Base-by-base conservation (phyloP, 495 filamentous ascomycete species). In the Neurospora terricola region DNA sequence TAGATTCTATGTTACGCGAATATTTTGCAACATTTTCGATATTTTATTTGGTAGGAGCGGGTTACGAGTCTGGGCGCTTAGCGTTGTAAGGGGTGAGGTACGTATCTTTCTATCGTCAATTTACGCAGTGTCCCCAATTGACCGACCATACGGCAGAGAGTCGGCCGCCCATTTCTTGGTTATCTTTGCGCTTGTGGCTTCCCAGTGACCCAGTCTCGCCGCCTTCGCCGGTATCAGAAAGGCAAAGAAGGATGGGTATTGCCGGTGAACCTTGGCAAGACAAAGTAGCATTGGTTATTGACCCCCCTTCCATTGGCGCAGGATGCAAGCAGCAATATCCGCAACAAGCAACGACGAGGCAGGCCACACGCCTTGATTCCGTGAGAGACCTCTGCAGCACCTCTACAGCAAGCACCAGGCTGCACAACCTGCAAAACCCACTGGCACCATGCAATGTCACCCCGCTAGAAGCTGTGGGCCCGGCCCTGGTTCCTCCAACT, bases 391-490 rank as follows among this genome's bases (percentile, higher is more conserved):
- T 62, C 23, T 62, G 23, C 54, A 62, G 5, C 7, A 1, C 2
- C 54, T 62, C 54, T 62, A 6, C 54, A 62, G 12, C 54, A 27
- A 62, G 54, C 48, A 30, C 54, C 48, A 62, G 48, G 48, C 54
- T 62, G 54, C 54, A 62, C 54, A 62, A 54, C 21, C 45, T 54
- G 43, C 43, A 45, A 45, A 54, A 27, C 21, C 45, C 45, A 54
- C 45, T 27, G 27, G 71, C 37, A 39, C 70, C 34, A 62, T 36
- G 34, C 70, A 36, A 34, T 30, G 39, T 34, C 34, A 37, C 66
- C 54, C 21, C 71, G 45, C 48, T 54, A 69, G 71, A 69, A 72
- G 71, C 36, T 68, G 34, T 62, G n/a, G 70, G 12, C 38, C 54
- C 54, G 54, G 14, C 34, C 54, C 54, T 66, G 54, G 54, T 62